phyloP scores from a whole-genome alignment of 169 alveolate species.

The Eimeria zaria region DNA sequence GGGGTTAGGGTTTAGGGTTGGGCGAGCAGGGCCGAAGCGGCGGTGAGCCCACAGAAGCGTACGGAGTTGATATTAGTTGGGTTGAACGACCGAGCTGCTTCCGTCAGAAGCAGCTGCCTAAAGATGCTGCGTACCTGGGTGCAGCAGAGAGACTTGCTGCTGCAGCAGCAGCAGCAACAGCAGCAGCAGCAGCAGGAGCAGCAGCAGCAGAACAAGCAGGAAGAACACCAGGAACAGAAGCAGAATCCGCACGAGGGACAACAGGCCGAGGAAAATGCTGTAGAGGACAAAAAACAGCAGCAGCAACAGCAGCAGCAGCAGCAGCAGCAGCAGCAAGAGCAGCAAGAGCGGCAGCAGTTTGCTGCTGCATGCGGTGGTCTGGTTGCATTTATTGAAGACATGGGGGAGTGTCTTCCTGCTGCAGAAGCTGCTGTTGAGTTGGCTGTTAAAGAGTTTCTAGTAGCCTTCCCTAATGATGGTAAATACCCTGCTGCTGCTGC shows the following conservation, averaged over 20 bases:
- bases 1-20: constrained; percentile 28
- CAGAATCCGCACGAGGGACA: not conserved
- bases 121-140: constrained; percentile 72
- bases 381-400: constrained; percentile 33
- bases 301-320: not conserved
- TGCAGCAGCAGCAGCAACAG: constrained; percentile 28
- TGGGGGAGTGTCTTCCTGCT: constrained; percentile 37
- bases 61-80: constrained; percentile 17
- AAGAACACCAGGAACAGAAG: constrained; percentile 3
- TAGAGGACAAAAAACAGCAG: constrained; percentile 12
- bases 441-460: constrained; percentile 37
- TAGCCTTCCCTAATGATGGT: constrained; percentile 35
- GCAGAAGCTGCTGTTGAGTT: constrained; percentile 52
- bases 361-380: constrained; percentile 32
- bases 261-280: not conserved
- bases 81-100: constrained; percentile 40
- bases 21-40: constrained; percentile 7
- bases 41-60: constrained; percentile 14
- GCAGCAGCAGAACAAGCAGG: constrained; percentile 43
- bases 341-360: constrained; percentile 8
- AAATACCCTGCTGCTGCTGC: not conserved
- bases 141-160: constrained; percentile 16
- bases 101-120: constrained; percentile 52
- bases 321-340: constrained; percentile 38
- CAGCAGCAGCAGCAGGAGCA: not conserved